These are phyloP conservation scores for Neonectria coccinea DNA, from an alignment of 2,329 filamentous ascomycete genomes.

Conservation along the genomic window DNA sequence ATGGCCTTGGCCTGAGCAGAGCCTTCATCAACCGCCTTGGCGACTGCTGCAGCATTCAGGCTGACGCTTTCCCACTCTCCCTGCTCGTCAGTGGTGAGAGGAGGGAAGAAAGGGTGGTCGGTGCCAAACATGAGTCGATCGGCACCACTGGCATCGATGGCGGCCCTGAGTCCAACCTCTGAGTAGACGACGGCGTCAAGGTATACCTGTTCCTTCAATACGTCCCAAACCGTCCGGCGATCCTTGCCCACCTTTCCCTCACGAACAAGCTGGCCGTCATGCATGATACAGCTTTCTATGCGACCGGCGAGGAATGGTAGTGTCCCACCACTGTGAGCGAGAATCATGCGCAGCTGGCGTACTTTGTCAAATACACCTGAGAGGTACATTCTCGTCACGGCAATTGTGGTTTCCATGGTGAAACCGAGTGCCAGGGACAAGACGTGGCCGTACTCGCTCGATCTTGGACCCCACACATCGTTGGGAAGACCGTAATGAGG, in stretches of 20 bases:
- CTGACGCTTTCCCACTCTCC: conserved; percentile 78
- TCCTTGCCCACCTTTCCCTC: conserved; percentile 65
- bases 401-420: conserved; percentile 92
- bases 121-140: conserved; percentile 85
- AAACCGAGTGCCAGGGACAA: conserved; percentile 88
- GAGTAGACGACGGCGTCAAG: conserved; percentile 90
- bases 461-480: conserved; percentile 81
- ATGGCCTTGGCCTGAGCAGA: conserved; percentile 62
- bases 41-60: conserved; percentile 64
- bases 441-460: conserved; percentile 84
- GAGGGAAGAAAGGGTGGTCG: conserved; percentile 89
- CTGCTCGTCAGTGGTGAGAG: conserved; percentile 70
- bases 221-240: conserved; percentile 67
- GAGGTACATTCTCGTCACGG: conserved; percentile 88
- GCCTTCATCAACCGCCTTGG: conserved; percentile 60
- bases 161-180: conserved; percentile 77
- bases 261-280: conserved; percentile 80
- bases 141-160: conserved; percentile 73
- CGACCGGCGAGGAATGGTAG: conserved; percentile 89
- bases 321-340: conserved; percentile 90
- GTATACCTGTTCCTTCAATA: conserved; percentile 79
- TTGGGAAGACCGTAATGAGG: conserved; percentile 91
- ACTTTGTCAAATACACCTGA: conserved; percentile 86
- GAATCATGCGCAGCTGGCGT: conserved; percentile 74
- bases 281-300: conserved; percentile 87